Base-by-base conservation (phyloP, 192 early-diverging fungal genomes). In the Dispira parvispora region DNA sequence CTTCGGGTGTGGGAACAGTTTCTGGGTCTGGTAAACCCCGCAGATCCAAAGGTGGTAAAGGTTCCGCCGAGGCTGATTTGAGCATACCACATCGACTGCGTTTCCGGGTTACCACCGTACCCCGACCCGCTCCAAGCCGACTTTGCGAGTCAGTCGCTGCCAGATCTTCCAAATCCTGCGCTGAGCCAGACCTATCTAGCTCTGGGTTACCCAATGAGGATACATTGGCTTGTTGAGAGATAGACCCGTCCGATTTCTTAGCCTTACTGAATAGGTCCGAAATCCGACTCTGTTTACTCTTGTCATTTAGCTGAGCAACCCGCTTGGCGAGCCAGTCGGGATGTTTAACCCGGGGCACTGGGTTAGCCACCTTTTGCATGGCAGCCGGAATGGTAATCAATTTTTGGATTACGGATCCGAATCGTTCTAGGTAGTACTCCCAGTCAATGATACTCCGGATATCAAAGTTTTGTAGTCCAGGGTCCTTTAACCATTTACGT, bases 381-480 rank as follows among this genome's bases (percentile, higher is more conserved):
- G 93, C 93, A 10, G 96, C 96, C 0, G 96, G 96, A 67, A 99
- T 99, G 1, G 94, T 96, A 63, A 99, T 95, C 27, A 97, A 73
- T 69, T 97, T 99, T 67, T 94, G 92, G 67, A 99, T 93, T 2
- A 94, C 91, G 28, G 83, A 82, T 45, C 88, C 89, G 61, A 99
- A 96, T 38, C 96, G 84, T 73, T 99, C 94, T 61, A 94, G 60
- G 65, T 99, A 99, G 69, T 99, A 99, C 54, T 85, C 71, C 96
- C 96, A 99, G 72, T 99, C 94, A 14, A 99, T 62, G 42, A 99
- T 91, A 21, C 84, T 79, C 45, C 94, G 80, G 65, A 99, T 93
- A 63, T 96, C 91, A 68, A 87, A 82, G 64, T 81, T 79, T 23
- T 80, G 69, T 38, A 96, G 67, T 64, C 76, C 65, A 21, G 71